Base-by-base conservation (phyloP, 2,329 filamentous ascomycete species). In the Colletotrichum sansevieriae region DNA sequence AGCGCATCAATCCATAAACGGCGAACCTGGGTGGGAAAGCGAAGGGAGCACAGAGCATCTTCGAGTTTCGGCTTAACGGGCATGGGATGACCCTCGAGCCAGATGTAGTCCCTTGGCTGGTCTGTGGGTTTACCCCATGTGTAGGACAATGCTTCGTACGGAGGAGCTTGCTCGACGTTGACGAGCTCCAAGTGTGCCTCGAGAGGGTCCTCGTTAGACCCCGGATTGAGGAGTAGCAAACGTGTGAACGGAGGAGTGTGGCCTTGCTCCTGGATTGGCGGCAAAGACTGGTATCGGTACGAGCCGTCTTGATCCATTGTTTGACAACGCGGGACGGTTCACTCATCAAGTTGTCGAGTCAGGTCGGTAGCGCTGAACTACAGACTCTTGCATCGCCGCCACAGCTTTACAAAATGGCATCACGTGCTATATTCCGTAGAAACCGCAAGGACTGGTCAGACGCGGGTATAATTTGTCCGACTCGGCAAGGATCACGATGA, bases 1-100 rank as follows among this genome's bases (percentile, higher is more conserved):
- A 75, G 60, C 5, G 73, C 72, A 55, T 75, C 25, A n/a, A 75
- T 74, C 73, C 73, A 75, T 4, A 75, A 29, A 43, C 54, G 46
- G 25, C 62, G 65, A 33, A 55, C 35, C 18, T 54, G 37, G 2
- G 20, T 60, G 12, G 62, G 65, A 29, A 66, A 39, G 22, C 65
- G 52, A 54, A 68, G 54, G 20, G 43, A 65, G 2, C 65, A 54
- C 22, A 68, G 35, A n/a, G 65, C 65, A 4, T 59, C 49, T 54
- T 68, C 65, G 22, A 68, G 39, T 25, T 65, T 68, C 15, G 65
- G 62, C n/a, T 66, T 68, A 20, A 66, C 39, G 37, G 54, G 65
- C 11, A 68, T 43, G 9, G 56, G 49, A 18, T 44, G 33, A 9
- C 57, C 49, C n/a, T 68, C 41, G 12, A 68, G 33, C 65, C 65